Evolutionary conservation across 371 early-diverging fungal species (phyloP).

Genomic region (Blastocladiella emersonii): DNA sequence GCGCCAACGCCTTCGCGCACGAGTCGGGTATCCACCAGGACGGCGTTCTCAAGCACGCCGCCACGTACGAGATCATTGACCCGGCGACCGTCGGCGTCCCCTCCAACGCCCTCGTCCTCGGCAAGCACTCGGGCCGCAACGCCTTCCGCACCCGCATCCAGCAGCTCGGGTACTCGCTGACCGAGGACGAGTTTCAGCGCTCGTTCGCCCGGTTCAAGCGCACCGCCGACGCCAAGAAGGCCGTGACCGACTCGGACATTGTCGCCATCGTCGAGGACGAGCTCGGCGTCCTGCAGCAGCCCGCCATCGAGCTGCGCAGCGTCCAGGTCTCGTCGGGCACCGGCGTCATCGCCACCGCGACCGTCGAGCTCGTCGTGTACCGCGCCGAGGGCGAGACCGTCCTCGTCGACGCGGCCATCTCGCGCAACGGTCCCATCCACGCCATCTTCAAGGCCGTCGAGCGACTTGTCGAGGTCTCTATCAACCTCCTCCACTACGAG

Average conservation of each 20-base stretch:
- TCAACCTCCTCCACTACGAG: constrained; percentile 51
- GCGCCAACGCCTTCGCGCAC: constrained; percentile 92
- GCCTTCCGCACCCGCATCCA: constrained; percentile 72
- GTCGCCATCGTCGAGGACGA: constrained; percentile 62
- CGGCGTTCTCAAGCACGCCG: constrained; percentile 85
- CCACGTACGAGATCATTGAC: constrained; percentile 89
- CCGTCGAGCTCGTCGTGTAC: constrained; percentile 31
- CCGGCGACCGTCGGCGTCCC: constrained; percentile 80
- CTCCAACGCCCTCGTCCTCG: constrained; percentile 69
- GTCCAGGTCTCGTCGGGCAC: constrained; percentile 63
- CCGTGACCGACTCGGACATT: constrained; percentile 77
- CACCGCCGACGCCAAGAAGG: constrained; percentile 81
- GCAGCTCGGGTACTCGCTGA: constrained; percentile 56
- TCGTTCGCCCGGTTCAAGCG: constrained; percentile 78
- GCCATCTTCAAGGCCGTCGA: constrained; percentile 72
- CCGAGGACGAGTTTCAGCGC: constrained; percentile 49
- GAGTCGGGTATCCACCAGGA: constrained; percentile 97
- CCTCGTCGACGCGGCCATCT: constrained; percentile 58
- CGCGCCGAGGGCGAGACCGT: constrained; percentile 16
- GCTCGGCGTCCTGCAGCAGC: constrained; percentile 14
- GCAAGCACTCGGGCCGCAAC: constrained; percentile 91
- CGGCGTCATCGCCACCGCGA: constrained; percentile 58
- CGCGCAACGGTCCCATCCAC: constrained; percentile 64
- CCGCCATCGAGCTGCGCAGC: constrained; percentile 14
- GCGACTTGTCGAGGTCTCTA: constrained; percentile 49